phyloP scores from a whole-genome alignment of 331 rosid genomes.

The Cydonia oblonga region DNA sequence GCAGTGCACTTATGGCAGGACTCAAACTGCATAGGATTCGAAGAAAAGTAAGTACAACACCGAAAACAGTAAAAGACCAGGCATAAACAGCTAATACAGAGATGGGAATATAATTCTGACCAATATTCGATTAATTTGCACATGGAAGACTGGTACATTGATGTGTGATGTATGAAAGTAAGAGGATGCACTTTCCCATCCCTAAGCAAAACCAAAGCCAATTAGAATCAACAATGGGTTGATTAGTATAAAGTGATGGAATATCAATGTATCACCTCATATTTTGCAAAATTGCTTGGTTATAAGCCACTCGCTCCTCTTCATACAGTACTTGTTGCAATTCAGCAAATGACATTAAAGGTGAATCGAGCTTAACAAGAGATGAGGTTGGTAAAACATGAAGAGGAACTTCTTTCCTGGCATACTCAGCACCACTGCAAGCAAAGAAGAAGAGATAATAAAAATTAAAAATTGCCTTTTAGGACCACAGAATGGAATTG shows the following conservation, averaged over 20 bases:
- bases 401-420: slow-evolving; percentile 90
- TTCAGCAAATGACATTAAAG: slow-evolving; percentile 68
- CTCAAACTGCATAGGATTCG: slow-evolving; percentile 64
- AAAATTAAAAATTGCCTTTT: slow-evolving; percentile 8
- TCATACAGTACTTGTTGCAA: slow-evolving; percentile 75
- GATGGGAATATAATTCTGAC: slow-evolving; percentile 36
- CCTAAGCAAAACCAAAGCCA: slow-evolving; percentile 23
- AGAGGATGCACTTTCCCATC: slow-evolving; percentile 91
- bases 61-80: not conserved
- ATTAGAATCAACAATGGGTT: slow-evolving; percentile 9
- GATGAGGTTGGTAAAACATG: slow-evolving; percentile 60
- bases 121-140: slow-evolving; percentile 97
- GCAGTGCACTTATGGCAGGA: slow-evolving; percentile 85
- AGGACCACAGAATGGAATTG: not conserved
- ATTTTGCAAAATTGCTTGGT: slow-evolving; percentile 72
- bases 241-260: not conserved
- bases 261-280: slow-evolving; percentile 43
- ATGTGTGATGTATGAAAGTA: slow-evolving; percentile 79
- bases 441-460: slow-evolving; percentile 13
- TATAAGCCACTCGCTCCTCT: slow-evolving; percentile 90
- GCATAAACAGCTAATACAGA: slow-evolving; percentile 2
- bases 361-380: slow-evolving; percentile 58
- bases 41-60: slow-evolving; percentile 9
- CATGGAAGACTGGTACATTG: slow-evolving; percentile 95
- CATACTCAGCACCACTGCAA: slow-evolving; percentile 80